Base-by-base conservation (phyloP, 2,329 filamentous ascomycete species). In the Aspergillus cejpii region DNA sequence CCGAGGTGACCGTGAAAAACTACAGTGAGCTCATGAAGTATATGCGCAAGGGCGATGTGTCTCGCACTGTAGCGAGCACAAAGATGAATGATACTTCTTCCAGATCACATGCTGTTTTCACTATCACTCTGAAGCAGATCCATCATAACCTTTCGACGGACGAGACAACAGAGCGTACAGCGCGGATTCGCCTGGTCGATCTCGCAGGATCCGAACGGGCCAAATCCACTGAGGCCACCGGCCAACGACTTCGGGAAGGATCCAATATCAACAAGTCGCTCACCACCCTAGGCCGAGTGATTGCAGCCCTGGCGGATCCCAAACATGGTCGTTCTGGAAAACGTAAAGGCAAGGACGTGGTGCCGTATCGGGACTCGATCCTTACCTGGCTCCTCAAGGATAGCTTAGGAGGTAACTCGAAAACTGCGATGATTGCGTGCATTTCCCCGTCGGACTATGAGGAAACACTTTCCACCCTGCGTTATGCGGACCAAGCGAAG, bases 1-100 rank as follows among this genome's bases (percentile, higher is more conserved):
- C 89, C 6, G 92, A 98, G 64, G 85, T 92, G 2, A 88, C 90
- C 1, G 92, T 95, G 33, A 84, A 87, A 62, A 90, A 81, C 67
- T 87, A 92, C 59, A 73, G 79, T 40, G 92, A 98, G 65, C 88
- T 98, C 51, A 76, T 94, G 67, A 83, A 86, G 29, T 83, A 87
- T 68, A 96, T 98, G 89, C 87, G 85, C 58, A 80, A 83, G 59
- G 92, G 92, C 45, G 92, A 98, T 66, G 73, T 78, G 52, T 95
- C 86, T 46, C 83, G 92, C 38, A 97, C 92, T 0, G 84, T 81
- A 15, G 92, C 92, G 11, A 89, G 87, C 62, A 98, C 92, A 48
- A 97, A 96, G 72, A 98, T 98, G 92, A 98, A 98, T 69, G 92
- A 98, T 67, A 97, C 91, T 2, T 94, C 88, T 43, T 95, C 88